Evolutionary conservation across 1,284 basidiomycete genomes (phyloP).

Genomic region (Ceratobasidium sp.): DNA sequence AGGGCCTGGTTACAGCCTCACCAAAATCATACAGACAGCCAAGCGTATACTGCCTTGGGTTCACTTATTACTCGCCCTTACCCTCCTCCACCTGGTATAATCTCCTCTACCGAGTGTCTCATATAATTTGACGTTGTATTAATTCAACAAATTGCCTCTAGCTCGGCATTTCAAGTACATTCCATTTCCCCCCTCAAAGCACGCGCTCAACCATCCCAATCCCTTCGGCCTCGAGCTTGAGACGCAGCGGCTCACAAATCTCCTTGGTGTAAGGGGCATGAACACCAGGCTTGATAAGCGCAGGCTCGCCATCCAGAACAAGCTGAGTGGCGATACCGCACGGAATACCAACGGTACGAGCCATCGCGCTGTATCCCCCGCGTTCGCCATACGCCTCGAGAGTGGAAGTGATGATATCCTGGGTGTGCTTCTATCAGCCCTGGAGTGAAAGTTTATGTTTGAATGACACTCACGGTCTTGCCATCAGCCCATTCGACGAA

Average conservation of each 20-base stretch:
- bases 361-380: slow-evolving; percentile 92
- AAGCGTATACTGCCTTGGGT: not conserved
- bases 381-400: slow-evolving; percentile 89
- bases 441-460: slow-evolving; percentile 28
- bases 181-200: slow-evolving; percentile 46
- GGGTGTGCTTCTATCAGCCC: slow-evolving; percentile 38
- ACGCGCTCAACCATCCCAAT: slow-evolving; percentile 76
- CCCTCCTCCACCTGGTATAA: not conserved
- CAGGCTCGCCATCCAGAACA: slow-evolving; percentile 64
- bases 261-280: slow-evolving; percentile 88
- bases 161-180: not conserved
- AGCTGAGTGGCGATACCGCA: slow-evolving; percentile 92
- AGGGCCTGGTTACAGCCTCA: slow-evolving; percentile 24
- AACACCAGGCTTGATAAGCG: slow-evolving; percentile 80
- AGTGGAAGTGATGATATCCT: slow-evolving; percentile 91
- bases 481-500: slow-evolving; percentile 87
- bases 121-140: not conserved
- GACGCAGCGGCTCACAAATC: slow-evolving; percentile 82
- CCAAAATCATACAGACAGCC: not conserved
- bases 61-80: not conserved
- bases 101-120: too few species aligned
- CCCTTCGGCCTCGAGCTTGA: slow-evolving; percentile 81
- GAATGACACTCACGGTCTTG: slow-evolving; percentile 59
- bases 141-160: not conserved
- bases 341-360: slow-evolving; percentile 87